A percentile compares a stretch with the other conserved stretches of the same genome.
These are phyloP conservation scores for Stenocarpella maydis DNA, from an alignment of 2,329 filamentous ascomycete genomes.

Conservation along the genomic window DNA sequence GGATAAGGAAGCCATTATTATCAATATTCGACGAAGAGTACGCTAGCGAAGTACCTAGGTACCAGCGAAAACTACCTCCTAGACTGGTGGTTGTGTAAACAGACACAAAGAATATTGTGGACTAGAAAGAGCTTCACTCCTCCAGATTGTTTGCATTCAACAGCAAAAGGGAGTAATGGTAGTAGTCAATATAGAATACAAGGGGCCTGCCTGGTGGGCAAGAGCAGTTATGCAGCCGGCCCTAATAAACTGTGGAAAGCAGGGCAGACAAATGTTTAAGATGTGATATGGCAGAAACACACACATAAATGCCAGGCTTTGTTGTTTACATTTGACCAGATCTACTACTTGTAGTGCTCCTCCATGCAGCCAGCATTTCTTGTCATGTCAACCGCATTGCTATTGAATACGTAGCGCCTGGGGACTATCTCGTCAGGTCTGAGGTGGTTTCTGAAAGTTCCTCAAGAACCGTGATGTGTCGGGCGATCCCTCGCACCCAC, in stretches of 20 bases:
- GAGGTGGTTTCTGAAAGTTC: too few relatives aligned
- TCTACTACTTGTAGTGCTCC: neutral
- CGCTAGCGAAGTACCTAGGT: slow-evolving; percentile 5
- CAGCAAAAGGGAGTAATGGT: neutral
- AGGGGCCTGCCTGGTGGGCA: neutral
- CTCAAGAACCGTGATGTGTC: neutral
- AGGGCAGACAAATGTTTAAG: slow-evolving; percentile 10
- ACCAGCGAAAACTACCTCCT: too few relatives aligned
- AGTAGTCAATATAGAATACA: too few relatives aligned
- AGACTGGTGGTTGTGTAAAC: too few relatives aligned
- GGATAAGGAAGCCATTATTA: neutral
- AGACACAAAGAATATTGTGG: neutral
- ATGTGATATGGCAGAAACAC: neutral
- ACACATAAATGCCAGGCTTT: neutral
- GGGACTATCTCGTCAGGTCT: too few relatives aligned
- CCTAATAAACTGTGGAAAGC: slow-evolving; percentile 1
- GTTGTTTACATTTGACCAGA: neutral
- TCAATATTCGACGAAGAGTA: neutral
- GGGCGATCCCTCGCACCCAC: neutral
- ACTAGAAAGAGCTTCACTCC: neutral
- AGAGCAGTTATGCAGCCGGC: neutral
- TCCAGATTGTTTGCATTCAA: neutral
- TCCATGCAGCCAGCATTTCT: neutral
- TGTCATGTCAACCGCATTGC: too few relatives aligned
- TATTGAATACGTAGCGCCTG: too few relatives aligned